Evolutionary conservation across 768 basidiomycete species (phyloP).

Genomic region (Rhodotorula paludigena): DNA sequence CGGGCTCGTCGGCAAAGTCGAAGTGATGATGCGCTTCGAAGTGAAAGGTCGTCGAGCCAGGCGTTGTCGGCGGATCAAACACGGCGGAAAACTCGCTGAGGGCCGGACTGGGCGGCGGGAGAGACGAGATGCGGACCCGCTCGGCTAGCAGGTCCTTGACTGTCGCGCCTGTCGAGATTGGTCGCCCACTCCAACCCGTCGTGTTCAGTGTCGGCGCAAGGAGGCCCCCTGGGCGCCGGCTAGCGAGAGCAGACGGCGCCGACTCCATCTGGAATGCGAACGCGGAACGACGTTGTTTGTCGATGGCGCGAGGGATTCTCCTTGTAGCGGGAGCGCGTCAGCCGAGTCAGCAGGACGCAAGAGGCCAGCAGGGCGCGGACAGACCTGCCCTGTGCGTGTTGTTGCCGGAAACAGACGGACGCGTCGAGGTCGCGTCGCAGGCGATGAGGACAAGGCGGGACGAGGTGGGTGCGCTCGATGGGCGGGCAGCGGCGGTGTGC

Average conservation of each 20-base stretch:
- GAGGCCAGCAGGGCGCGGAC: too few species aligned
- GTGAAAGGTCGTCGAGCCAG: slow-evolving; percentile 22
- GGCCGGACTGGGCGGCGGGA: slow-evolving; percentile 19
- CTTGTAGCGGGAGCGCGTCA: too few species aligned
- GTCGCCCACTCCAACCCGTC: neutral
- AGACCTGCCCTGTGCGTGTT: too few species aligned
- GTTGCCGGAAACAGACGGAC: too few species aligned
- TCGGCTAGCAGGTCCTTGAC: slow-evolving; percentile 22
- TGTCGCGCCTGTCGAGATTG: neutral
- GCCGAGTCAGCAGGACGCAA: too few species aligned
- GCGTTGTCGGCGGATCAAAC: slow-evolving; percentile 9
- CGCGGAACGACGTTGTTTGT: too few species aligned
- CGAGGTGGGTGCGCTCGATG: too few species aligned
- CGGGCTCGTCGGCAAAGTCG: slow-evolving; percentile 7
- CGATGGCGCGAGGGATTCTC: too few species aligned
- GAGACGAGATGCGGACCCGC: slow-evolving; percentile 10
- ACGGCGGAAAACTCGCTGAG: slow-evolving; percentile 19
- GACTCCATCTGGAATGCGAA: neutral
- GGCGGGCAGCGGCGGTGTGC: too few species aligned
- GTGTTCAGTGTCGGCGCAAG: slow-evolving; percentile 9
- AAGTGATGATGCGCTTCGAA: slow-evolving; percentile 16
- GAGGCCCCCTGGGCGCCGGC: neutral
- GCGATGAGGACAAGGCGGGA: too few species aligned
- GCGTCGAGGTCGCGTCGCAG: too few species aligned
- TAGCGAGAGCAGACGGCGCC: neutral